phyloP scores from a whole-genome alignment of 2,329 filamentous ascomycete species.

The Colletotrichum paranaense region DNA sequence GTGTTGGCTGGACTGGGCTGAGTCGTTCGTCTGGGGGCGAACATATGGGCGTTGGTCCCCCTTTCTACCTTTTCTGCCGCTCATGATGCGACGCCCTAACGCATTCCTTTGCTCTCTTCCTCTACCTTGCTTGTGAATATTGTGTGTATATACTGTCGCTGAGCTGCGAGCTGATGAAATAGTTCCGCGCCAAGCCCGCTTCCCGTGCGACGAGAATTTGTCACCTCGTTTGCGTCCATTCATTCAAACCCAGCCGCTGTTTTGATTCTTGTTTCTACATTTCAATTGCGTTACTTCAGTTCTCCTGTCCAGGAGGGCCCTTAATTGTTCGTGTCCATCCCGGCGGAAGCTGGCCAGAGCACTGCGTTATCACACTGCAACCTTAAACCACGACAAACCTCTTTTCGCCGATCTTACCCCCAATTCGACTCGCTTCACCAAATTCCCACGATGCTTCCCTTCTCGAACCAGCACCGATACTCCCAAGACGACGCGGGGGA shows the following conservation, averaged over 20 bases:
- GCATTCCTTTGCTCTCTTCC: background rate
- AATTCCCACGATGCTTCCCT: background rate
- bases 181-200: background rate
- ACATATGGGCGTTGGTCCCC: background rate
- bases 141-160: background rate
- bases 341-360: background rate
- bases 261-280: background rate
- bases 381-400: background rate
- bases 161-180: background rate
- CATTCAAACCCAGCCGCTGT: background rate
- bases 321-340: background rate
- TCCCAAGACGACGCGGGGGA: slow-evolving; percentile 36
- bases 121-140: background rate
- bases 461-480: slow-evolving; percentile 21
- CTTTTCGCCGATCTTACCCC: background rate
- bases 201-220: background rate
- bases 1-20: background rate
- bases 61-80: background rate
- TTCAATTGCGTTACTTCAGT: background rate
- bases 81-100: background rate
- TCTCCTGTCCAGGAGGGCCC: background rate
- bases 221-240: slow-evolving; percentile 22
- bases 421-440: background rate
- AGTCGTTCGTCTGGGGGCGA: background rate
- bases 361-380: background rate